Conservation (phyloP, 345 rosid species). For the Eucalyptus erythrocorys region DNA sequence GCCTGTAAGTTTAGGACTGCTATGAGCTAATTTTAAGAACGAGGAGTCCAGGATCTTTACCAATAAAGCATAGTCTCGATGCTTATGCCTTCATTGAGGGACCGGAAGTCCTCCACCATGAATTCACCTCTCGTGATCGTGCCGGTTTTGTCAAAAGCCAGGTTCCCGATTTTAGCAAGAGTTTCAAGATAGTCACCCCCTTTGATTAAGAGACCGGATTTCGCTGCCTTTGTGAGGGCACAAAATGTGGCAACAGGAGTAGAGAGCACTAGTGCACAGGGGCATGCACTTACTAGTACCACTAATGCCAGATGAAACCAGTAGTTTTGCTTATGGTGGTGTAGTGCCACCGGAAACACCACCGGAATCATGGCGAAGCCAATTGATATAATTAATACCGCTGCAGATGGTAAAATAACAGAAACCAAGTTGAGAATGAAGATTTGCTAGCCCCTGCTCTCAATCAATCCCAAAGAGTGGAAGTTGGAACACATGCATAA, state of each 20-base stretch:
- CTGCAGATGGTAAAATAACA: constrained; percentile 22
- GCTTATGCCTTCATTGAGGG: constrained; percentile 30
- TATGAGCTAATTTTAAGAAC: not conserved
- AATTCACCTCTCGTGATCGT: constrained; percentile 90
- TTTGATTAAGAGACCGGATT: constrained; percentile 74
- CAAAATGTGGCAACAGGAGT: constrained; percentile 92
- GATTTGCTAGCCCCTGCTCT: not conserved
- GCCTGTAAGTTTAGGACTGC: not conserved
- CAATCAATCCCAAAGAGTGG: not conserved
- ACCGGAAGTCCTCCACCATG: constrained; percentile 45
- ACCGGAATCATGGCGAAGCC: constrained; percentile 46
- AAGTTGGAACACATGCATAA: not conserved
- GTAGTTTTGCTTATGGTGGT: constrained; percentile 17
- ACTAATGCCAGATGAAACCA: constrained; percentile 86
- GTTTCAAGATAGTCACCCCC: constrained; percentile 75
- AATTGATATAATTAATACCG: constrained; percentile 38
- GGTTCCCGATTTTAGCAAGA: constrained; percentile 54
- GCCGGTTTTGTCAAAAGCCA: constrained; percentile 91
- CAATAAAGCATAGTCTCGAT: constrained; percentile 44
- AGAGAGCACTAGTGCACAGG: constrained; percentile 85
- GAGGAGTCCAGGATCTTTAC: constrained; percentile 8
- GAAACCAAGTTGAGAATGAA: not conserved
- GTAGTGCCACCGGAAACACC: constrained; percentile 39
- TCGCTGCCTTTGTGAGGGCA: constrained; percentile 82
- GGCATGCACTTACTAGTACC: constrained; percentile 85